A percentile compares a stretch with the other conserved stretches of the same genome.
phyloP scores from a whole-genome alignment of 768 basidiomycete species.

The Rhodotorula diobovata region DNA sequence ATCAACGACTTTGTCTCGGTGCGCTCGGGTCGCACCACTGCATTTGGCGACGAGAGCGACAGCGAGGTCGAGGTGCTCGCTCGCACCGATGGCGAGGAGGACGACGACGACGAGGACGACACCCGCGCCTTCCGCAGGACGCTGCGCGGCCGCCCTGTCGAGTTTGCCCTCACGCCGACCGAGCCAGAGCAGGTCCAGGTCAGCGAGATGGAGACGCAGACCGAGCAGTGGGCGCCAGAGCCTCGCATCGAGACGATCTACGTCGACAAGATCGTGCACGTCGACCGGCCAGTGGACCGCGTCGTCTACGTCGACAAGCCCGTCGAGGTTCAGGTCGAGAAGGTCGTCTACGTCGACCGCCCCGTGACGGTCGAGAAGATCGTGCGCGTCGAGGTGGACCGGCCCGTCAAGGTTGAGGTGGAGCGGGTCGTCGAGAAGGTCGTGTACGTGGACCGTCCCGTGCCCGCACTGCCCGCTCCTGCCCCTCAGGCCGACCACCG shows the following conservation, averaged over 20 bases:
- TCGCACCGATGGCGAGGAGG: not conserved
- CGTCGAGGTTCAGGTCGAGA: constrained; percentile 13
- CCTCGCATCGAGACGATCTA: constrained; percentile 40
- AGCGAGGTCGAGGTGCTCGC: constrained; percentile 17
- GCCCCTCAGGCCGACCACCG: not conserved
- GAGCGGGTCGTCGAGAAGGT: constrained; percentile 46
- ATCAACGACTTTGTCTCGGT: constrained; percentile 34
- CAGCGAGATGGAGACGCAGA: constrained; percentile 19
- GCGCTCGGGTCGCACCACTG: constrained; percentile 17
- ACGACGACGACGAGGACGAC: not conserved
- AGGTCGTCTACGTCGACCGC: constrained; percentile 19
- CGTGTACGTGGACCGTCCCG: constrained; percentile 45
- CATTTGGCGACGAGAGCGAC: constrained; percentile 7
- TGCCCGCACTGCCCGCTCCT: constrained; percentile 26
- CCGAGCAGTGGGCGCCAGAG: constrained; percentile 8
- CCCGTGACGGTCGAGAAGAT: constrained; percentile 39
- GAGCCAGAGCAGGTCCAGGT: constrained; percentile 10
- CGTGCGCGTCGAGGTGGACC: constrained; percentile 45
- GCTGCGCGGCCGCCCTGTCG: constrained; percentile 6
- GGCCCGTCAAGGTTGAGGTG: constrained; percentile 43
- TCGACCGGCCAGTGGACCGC: constrained; percentile 11
- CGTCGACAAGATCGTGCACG: constrained; percentile 41
- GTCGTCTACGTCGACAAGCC: not conserved
- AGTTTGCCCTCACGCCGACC: not conserved
- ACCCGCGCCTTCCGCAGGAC: constrained; percentile 18